Evolutionary conservation across 2,329 filamentous ascomycete species (phyloP), one percentile per base, ranked within the genome.

Genomic region (Juglanconis oblonga): DNA sequence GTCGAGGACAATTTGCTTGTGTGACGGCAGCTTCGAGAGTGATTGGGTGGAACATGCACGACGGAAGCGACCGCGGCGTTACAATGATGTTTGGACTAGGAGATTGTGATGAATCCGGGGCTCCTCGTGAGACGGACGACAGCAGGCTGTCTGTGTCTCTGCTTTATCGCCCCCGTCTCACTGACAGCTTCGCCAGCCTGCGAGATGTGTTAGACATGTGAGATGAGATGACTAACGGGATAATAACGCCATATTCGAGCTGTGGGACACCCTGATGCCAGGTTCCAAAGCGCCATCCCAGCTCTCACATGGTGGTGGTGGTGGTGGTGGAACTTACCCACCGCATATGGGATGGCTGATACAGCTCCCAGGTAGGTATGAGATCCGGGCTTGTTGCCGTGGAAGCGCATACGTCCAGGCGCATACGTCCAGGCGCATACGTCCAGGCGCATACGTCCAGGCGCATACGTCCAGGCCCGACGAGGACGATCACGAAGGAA

Each of bases 1-100:
- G 49, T 62, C 52, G 58, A 61, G 54, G 47, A 42, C 49, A 60
- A 61, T 58, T 36, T 58, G 35, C 17, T 49, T 54, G 61, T 63
- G 47, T 33, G 17, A 63, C 57, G 10, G n/a, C 31, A 40, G 45
- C 24, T 45, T 29, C 17, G 35, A 40, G 40, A 52, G 17, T 57
- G 58, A 54, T 57, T 63, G 61, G 58, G 49, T 9, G 35, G 40
- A 51, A 40, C n/a, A 17, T 48, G 45, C 42, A 58, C 33, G 17
- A 47, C 33, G 11, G 42, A 60, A 59, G 53, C 60, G 53, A 59
- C 14, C 44, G 47, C 60, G 60, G 60, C 52, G 52, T 53, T 52
- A 59, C 52, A 52, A 36, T 52, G 17, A 35, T 32, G 42, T 36
- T n/a, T 54, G 38, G 10, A 33, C n/a, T n/a, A 11, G 24, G 33